phyloP scores from a whole-genome alignment of 2,329 filamentous ascomycete species.

The Aspergillus sp. region DNA sequence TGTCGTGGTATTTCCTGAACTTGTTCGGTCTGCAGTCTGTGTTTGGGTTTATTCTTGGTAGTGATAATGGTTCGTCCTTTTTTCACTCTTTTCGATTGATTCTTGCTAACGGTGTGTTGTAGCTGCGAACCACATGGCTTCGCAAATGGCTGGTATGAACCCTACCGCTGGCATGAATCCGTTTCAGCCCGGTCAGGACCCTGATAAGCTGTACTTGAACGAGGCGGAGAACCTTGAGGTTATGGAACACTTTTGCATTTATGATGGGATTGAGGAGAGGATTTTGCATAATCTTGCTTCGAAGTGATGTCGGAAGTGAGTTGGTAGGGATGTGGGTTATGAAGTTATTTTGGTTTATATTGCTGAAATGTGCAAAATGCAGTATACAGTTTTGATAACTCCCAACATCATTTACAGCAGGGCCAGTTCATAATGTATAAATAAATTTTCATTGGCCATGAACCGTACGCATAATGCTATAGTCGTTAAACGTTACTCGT shows the following conservation, averaged over 20 bases:
- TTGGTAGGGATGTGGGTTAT: background rate
- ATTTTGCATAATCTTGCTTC: constrained; percentile 52
- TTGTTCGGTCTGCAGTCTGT: constrained; percentile 94
- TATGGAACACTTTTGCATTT: constrained; percentile 83
- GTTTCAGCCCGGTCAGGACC: constrained; percentile 88
- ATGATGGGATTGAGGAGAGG: constrained; percentile 81
- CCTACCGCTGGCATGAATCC: constrained; percentile 60
- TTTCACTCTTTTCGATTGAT: constrained; percentile 1
- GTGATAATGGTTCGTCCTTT: constrained; percentile 72
- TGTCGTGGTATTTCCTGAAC: constrained; percentile 98
- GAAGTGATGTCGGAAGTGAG: constrained; percentile 8
- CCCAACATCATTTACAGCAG: background rate
- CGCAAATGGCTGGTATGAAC: constrained; percentile 72
- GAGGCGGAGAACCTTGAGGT: constrained; percentile 96
- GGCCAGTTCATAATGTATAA: no score
- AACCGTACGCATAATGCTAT: constrained; percentile 1
- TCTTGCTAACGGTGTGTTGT: background rate
- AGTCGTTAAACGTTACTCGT: constrained; percentile 8
- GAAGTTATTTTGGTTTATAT: constrained; percentile 6
- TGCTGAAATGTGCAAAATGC: background rate
- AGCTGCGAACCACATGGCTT: constrained; percentile 88
- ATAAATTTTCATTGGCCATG: no score
- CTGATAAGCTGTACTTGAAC: constrained; percentile 86
- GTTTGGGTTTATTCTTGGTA: constrained; percentile 93
- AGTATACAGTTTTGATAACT: background rate